Base-by-base conservation (phyloP, 2,329 filamentous ascomycete genomes). In the Curvularia hawaiiensis region DNA sequence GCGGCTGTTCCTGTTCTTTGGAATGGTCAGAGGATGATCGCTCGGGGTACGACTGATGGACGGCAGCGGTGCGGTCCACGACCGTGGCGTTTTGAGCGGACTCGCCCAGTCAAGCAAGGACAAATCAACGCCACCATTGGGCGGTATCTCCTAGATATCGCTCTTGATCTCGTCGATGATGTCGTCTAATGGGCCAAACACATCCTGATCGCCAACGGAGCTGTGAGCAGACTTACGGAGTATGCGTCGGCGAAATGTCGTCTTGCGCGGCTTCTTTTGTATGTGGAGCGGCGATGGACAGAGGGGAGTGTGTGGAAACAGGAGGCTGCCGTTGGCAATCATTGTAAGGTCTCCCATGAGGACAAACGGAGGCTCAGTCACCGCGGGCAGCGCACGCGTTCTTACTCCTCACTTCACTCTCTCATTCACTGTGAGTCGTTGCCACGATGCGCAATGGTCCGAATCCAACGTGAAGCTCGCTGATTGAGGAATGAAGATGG, bases 81-180 rank as follows among this genome's bases (percentile, higher is more conserved):
- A 59, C 22, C 61, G 61, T 24, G 60, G 59, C 39, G 63, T 57
- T 30, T 67, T 66, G 49, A 64, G 58, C n/a, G 63, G 53, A 24
- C 58, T 57, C 22, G 54, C 51, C 58, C 61, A 68, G n/a, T 59
- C 60, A n/a, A 64, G 43, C 39, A 50, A 33, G 48, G 52, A 61
- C 44, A 55, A 44, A 22, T 62, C 54, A 24, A 59, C 54, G 38
- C 50, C 56, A 45, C 59, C 58, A 8, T 61, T 52, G 20, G 56
- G 59, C 8, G 66, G 68, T 16, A 60, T 62, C 22, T 58, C 59
- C 64, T 63, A 72, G 40, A 75, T 70, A 38, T 69, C 57, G 56
- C 63, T 65, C 39, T 66, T 67, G 50, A 75, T 75, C 53, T 70
- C 66, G 60, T 68, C 63, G 60, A 75, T 74, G 40, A 75, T 74